A percentile compares a stretch with the other conserved stretches of the same genome.
phyloP scores from a whole-genome alignment of 441 rosid genomes.

The Croton laevigatus region DNA sequence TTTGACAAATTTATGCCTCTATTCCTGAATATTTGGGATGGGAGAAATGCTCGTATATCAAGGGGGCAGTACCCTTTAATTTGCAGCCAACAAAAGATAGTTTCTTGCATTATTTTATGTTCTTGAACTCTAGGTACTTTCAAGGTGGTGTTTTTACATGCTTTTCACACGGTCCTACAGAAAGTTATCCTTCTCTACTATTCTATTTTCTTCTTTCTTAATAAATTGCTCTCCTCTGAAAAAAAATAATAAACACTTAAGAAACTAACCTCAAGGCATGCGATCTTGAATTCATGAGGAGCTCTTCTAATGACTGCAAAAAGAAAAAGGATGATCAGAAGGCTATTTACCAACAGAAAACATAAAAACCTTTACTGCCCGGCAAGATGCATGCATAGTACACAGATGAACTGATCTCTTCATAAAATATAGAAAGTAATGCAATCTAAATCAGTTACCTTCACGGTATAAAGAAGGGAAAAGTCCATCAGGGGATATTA shows the following conservation, averaged over 20 bases:
- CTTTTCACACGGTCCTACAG: background rate
- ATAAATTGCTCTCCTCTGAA: background rate
- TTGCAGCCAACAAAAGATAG: background rate
- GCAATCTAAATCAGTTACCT: slow-evolving; percentile 42
- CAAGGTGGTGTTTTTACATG: background rate
- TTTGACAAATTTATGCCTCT: background rate
- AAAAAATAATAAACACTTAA: background rate
- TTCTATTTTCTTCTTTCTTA: background rate
- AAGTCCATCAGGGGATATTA: slow-evolving; percentile 97
- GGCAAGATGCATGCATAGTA: background rate
- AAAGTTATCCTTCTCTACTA: background rate
- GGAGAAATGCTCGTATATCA: background rate
- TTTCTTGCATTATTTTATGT: background rate
- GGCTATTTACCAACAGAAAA: background rate
- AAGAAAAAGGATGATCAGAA: slow-evolving; percentile 7
- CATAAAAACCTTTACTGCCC: background rate
- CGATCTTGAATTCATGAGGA: slow-evolving; percentile 97
- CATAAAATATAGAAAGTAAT: background rate
- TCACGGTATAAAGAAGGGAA: slow-evolving; percentile 91
- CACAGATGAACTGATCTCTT: background rate
- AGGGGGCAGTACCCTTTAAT: background rate
- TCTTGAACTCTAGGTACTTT: background rate
- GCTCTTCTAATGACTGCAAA: slow-evolving; percentile 83
- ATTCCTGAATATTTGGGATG: background rate
- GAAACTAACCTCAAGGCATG: slow-evolving; percentile 74